A percentile compares a stretch with the other conserved stretches of the same genome.
Conservation (phyloP, 768 basidiomycete genomes). For the Russula sp. region DNA sequence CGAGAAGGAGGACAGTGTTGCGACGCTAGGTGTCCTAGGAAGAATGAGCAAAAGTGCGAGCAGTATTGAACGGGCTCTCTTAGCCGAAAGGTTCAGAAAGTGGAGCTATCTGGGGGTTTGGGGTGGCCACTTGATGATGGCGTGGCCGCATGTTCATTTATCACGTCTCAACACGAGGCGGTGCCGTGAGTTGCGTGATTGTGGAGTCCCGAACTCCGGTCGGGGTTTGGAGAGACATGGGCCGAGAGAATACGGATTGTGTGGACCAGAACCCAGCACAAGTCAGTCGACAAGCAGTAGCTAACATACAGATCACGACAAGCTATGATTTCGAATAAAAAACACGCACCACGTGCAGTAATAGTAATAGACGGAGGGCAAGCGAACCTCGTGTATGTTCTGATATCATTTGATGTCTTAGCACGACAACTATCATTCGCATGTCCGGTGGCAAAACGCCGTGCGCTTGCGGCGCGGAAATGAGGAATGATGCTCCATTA, state of each 20-base stretch:
- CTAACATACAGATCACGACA: not conserved
- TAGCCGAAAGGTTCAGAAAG: not conserved
- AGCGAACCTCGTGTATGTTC: constrained; percentile 5
- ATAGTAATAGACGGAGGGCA: not conserved
- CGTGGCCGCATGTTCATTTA: not conserved
- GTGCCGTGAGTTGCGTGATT: not conserved
- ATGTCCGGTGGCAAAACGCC: not conserved
- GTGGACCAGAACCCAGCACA: not conserved
- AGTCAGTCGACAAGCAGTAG: not conserved
- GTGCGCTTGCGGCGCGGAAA: not conserved
- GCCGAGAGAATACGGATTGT: not conserved
- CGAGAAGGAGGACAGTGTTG: not conserved
- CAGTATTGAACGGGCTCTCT: not conserved
- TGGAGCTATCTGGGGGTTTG: not conserved
- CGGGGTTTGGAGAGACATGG: not conserved
- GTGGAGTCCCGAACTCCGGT: not conserved
- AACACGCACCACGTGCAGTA: not conserved
- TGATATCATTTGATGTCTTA: not conserved
- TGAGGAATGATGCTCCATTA: constrained; percentile 3
- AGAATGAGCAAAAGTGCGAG: not conserved
- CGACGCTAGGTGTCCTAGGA: not conserved
- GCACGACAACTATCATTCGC: not conserved
- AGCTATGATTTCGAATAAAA: not conserved
- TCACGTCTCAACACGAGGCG: not conserved
- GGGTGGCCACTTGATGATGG: too few species aligned